phyloP scores from a whole-genome alignment of 2,329 filamentous ascomycete species.

The Claviceps cyperi region DNA sequence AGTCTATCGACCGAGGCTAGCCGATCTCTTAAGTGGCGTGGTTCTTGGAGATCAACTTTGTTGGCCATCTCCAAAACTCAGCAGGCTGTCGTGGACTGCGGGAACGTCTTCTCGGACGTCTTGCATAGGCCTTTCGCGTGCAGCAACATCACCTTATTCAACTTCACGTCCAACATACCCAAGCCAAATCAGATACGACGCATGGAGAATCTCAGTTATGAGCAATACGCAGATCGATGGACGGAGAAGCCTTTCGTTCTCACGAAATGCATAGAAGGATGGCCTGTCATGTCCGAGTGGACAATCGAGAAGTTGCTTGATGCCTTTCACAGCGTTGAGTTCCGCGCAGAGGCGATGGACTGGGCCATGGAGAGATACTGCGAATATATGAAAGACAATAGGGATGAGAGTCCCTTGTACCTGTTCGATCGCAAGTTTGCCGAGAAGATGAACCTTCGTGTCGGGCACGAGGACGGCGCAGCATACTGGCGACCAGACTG shows the following conservation, averaged over 20 bases:
- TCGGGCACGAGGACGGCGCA: constrained; percentile 35
- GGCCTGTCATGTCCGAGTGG: constrained; percentile 69
- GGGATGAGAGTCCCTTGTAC: constrained; percentile 82
- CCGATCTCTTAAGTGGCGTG: constrained; percentile 45
- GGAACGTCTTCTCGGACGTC: constrained; percentile 74
- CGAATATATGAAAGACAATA: constrained; percentile 64
- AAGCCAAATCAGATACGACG: constrained; percentile 56
- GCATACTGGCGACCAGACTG: constrained; percentile 70
- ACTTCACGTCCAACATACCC: constrained; percentile 60
- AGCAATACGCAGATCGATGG: constrained; percentile 64
- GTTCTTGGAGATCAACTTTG: constrained; percentile 72
- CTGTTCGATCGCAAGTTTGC: constrained; percentile 81
- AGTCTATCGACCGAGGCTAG: constrained; percentile 19
- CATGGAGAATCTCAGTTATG: constrained; percentile 50
- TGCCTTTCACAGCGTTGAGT: constrained; percentile 52
- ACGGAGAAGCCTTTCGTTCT: constrained; percentile 74
- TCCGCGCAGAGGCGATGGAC: constrained; percentile 85
- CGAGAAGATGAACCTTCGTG: constrained; percentile 63
- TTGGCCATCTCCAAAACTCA: constrained; percentile 39
- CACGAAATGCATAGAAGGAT: constrained; percentile 64
- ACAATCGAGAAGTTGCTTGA: constrained; percentile 49
- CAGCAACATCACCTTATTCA: constrained; percentile 54
- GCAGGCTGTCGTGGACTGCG: constrained; percentile 52
- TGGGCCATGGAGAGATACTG: constrained; percentile 76
- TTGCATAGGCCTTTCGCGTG: constrained; percentile 85